A percentile compares a stretch with the other conserved stretches of the same genome.
Conservation (phyloP, 805 yeast genomes). For the Tetrapisispora pingtungensis region DNA sequence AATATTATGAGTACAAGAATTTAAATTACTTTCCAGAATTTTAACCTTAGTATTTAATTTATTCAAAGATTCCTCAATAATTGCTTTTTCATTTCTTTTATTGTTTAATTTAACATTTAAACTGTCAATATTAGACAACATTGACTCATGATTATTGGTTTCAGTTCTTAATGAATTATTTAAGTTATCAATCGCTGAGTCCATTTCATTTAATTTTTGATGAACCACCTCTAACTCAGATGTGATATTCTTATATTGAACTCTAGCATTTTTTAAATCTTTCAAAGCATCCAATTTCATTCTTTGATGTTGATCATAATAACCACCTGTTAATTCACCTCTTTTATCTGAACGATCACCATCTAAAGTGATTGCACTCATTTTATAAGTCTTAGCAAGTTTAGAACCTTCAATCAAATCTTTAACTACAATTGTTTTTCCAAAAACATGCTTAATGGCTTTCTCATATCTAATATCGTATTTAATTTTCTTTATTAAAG, state of each 20-base stretch:
- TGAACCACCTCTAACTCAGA: conserved; percentile 36
- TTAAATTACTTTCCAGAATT: conserved; percentile 29
- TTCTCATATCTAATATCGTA: conserved; percentile 45
- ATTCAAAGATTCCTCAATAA: conserved; percentile 36
- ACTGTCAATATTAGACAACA: conserved; percentile 35
- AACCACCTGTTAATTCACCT: conserved; percentile 88
- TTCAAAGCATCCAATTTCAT: conserved; percentile 67
- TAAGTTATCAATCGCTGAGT: conserved; percentile 41
- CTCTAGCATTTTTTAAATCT: conserved; percentile 40
- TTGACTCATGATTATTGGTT: conserved; percentile 34
- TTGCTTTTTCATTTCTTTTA: conserved; percentile 33
- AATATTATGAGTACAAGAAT: conserved; percentile 32
- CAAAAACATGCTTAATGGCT: conserved; percentile 74
- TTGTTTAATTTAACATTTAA: conserved; percentile 35
- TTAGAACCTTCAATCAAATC: conserved; percentile 60
- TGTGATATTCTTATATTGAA: conserved; percentile 13
- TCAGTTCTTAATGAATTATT: conserved; percentile 36
- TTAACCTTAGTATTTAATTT: conserved; percentile 30
- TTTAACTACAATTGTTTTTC: conserved; percentile 66
- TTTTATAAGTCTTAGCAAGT: conserved; percentile 46
- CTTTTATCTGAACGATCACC: conserved; percentile 81
- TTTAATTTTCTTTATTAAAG: conserved; percentile 65
- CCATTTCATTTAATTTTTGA: conserved; percentile 35
- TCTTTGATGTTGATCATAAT: conserved; percentile 47
- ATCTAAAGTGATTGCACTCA: conserved; percentile 78